These are phyloP conservation scores for Trypanosoma cruzi DNA, from an alignment of 208 protist genomes.

Conservation along the genomic window DNA sequence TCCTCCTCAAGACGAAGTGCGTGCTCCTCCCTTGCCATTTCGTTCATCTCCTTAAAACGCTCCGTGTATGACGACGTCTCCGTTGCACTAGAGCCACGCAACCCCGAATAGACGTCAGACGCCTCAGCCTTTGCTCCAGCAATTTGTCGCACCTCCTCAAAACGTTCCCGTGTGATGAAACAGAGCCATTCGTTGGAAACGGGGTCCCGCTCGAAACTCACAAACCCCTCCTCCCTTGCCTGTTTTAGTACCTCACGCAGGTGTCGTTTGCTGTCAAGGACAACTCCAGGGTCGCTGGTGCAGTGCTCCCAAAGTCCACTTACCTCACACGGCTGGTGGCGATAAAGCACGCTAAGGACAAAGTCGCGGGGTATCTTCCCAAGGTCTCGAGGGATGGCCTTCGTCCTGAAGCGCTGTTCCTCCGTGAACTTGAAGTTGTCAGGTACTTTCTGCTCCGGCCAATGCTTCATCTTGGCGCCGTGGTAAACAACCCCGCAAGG, in stretches of 20 bases:
- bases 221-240: constrained; percentile 82
- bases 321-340: constrained; percentile 89
- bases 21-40: constrained; percentile 66
- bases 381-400: constrained; percentile 82
- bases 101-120: constrained; percentile 43
- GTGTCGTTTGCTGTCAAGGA: constrained; percentile 92
- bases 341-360: constrained; percentile 88
- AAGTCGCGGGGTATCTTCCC: constrained; percentile 88
- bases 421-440: constrained; percentile 80
- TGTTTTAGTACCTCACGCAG: constrained; percentile 89
- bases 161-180: constrained; percentile 81
- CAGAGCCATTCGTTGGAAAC: constrained; percentile 75
- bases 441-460: constrained; percentile 75
- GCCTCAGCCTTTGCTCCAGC: constrained; percentile 49
- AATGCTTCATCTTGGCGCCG: constrained; percentile 76
- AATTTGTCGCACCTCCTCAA: constrained; percentile 77
- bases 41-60: constrained; percentile 73
- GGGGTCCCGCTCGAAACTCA: constrained; percentile 83
- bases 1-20: constrained; percentile 58
- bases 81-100: constrained; percentile 56
- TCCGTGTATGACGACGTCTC: constrained; percentile 68
- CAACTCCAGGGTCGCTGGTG: constrained; percentile 73
- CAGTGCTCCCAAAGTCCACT: constrained; percentile 83
- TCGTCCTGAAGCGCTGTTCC: constrained; percentile 77
- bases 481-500: constrained; percentile 66